phyloP scores from a whole-genome alignment of 371 early-diverging fungal species.

The Nematocida sp. region DNA sequence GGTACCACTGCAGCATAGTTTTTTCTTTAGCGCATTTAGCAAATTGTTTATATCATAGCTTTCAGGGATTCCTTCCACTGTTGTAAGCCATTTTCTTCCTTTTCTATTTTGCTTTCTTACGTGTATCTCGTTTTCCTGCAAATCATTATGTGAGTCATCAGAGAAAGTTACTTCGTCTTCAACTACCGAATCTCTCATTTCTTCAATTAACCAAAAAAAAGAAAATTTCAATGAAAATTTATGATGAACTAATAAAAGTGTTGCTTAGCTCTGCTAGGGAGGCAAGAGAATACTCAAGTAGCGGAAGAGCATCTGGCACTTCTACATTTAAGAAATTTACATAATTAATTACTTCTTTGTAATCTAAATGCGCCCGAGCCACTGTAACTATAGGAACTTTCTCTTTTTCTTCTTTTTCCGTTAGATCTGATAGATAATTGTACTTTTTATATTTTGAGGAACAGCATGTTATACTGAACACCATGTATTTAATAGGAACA shows the following conservation, averaged over 20 bases:
- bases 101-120: conserved; percentile 85
- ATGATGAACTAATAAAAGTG: neutral
- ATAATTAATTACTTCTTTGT: no score
- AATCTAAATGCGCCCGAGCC: neutral
- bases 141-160: conserved; percentile 25
- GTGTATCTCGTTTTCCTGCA: conserved; percentile 53
- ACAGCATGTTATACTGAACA: conserved; percentile 10
- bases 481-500: conserved; percentile 24
- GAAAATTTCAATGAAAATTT: conserved; percentile 11
- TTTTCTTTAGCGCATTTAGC: conserved; percentile 85
- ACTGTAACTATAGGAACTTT: neutral
- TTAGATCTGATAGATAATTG: conserved; percentile 20
- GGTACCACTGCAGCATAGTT: conserved; percentile 87
- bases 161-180: conserved; percentile 42
- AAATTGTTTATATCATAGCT: conserved; percentile 78
- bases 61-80: conserved; percentile 79
- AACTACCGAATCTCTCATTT: neutral
- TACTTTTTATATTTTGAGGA: neutral
- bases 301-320: neutral
- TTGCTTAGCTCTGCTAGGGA: neutral
- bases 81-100: conserved; percentile 87
- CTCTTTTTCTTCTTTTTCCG: conserved; percentile 24
- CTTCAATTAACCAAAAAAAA: conserved; percentile 23
- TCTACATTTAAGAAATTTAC: conserved; percentile 15
- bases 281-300: neutral